Evolutionary conservation across 495 filamentous ascomycete species (phyloP).

Genomic region (Letharia columbiana): DNA sequence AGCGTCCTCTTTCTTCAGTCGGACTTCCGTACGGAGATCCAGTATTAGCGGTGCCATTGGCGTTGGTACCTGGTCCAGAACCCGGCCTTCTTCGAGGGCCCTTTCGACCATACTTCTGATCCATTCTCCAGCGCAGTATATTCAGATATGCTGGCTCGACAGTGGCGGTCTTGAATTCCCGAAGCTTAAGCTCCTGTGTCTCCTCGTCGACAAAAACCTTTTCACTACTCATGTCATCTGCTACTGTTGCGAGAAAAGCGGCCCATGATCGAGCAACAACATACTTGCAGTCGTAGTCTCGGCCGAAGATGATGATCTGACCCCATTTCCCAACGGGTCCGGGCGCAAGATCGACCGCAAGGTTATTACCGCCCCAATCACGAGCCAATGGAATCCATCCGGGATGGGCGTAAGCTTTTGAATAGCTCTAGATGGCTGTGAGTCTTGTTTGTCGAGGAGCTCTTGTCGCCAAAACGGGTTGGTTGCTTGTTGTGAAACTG

Average conservation of each 20-base stretch:
- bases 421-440: conserved; percentile 73
- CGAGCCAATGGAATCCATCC: conserved; percentile 93
- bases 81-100: conserved; percentile 39
- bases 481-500: conserved; percentile 37
- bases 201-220: conserved; percentile 90
- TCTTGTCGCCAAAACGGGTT: conserved; percentile 76
- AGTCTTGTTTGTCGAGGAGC: conserved; percentile 76
- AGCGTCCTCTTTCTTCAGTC: conserved; percentile 45
- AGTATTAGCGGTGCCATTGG: conserved; percentile 22
- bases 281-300: conserved; percentile 98
- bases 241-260: conserved; percentile 73
- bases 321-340: conserved; percentile 89
- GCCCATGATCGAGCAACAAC: conserved; percentile 92
- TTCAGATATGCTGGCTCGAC: conserved; percentile 94
- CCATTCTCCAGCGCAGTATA: conserved; percentile 85
- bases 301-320: conserved; percentile 91
- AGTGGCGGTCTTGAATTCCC: conserved; percentile 76
- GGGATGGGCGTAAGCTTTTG: conserved; percentile 88
- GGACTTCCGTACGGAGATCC: conserved; percentile 48
- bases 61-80: conserved; percentile 35
- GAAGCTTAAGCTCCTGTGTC: conserved; percentile 78
- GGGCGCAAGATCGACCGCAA: conserved; percentile 89
- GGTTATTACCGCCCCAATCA: conserved; percentile 97
- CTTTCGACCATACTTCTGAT: conserved; percentile 81
- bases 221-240: conserved; percentile 80